phyloP scores from a whole-genome alignment of 2,329 filamentous ascomycete genomes.

The Talaromyces rugulosus region DNA sequence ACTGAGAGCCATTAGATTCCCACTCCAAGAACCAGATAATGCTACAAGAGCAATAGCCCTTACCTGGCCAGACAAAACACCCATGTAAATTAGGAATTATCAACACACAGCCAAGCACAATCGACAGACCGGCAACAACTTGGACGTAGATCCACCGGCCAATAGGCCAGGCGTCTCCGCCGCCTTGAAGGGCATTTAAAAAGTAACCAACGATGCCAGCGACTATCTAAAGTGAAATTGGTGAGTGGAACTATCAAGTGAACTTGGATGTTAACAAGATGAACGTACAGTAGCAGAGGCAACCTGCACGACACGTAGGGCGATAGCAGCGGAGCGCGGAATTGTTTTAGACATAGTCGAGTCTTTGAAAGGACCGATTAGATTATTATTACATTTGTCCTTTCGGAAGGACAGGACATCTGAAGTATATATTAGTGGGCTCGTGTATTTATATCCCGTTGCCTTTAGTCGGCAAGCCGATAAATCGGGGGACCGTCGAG shows the following conservation, averaged over 20 bases:
- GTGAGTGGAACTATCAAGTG: slow-evolving; percentile 19
- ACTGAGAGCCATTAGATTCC: slow-evolving; percentile 26
- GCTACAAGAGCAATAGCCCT: slow-evolving; percentile 13
- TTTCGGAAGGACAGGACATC: no score
- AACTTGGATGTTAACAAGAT: neutral
- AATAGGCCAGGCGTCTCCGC: slow-evolving; percentile 50
- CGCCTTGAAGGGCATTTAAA: slow-evolving; percentile 47
- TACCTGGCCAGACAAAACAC: slow-evolving; percentile 64
- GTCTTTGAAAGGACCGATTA: neutral
- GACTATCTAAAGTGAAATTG: slow-evolving; percentile 41
- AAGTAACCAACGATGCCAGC: slow-evolving; percentile 65
- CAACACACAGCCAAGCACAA: slow-evolving; percentile 66
- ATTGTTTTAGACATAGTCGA: neutral
- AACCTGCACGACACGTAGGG: slow-evolving; percentile 45
- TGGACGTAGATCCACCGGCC: slow-evolving; percentile 72
- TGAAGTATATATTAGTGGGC: no score
- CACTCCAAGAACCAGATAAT: neutral
- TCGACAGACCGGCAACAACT: slow-evolving; percentile 66
- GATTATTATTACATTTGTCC: neutral
- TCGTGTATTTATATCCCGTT: neutral
- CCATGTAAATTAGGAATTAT: slow-evolving; percentile 64
- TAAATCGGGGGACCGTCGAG: neutral
- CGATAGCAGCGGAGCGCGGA: neutral
- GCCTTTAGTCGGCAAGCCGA: neutral
- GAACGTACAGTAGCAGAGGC: slow-evolving; percentile 61